phyloP scores from a whole-genome alignment of 495 filamentous ascomycete genomes.

The Elaphomyces granulatus region DNA sequence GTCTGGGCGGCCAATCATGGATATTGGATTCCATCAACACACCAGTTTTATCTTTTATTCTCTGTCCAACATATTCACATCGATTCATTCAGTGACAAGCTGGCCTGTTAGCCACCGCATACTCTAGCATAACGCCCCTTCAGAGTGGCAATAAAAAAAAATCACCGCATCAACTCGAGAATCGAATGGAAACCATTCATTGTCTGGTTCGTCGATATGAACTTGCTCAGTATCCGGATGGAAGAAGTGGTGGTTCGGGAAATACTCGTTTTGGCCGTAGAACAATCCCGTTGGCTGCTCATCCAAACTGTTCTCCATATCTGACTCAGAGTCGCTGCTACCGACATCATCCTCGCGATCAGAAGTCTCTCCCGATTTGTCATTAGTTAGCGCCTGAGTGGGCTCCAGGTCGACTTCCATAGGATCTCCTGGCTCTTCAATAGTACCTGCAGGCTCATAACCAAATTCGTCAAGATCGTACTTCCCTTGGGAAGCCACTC shows the following conservation, averaged over 20 bases:
- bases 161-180: background rate
- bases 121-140: background rate
- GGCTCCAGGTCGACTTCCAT: background rate
- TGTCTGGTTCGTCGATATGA: background rate
- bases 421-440: background rate
- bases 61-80: no score
- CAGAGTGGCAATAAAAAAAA: background rate
- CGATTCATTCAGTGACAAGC: no score
- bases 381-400: background rate
- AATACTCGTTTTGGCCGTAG: background rate
- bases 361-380: background rate
- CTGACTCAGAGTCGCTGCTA: background rate
- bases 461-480: background rate
- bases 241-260: background rate
- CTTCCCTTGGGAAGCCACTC: background rate
- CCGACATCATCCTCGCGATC: background rate
- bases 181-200: background rate
- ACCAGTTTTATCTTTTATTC: no score
- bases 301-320: background rate
- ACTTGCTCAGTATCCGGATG: background rate
- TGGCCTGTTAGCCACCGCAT: no score
- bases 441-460: background rate
- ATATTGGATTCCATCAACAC: no score
- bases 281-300: background rate
- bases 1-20: no score